Conservation (phyloP, 352 stramenopile genomes). For the Paralagenidium karlingii region DNA sequence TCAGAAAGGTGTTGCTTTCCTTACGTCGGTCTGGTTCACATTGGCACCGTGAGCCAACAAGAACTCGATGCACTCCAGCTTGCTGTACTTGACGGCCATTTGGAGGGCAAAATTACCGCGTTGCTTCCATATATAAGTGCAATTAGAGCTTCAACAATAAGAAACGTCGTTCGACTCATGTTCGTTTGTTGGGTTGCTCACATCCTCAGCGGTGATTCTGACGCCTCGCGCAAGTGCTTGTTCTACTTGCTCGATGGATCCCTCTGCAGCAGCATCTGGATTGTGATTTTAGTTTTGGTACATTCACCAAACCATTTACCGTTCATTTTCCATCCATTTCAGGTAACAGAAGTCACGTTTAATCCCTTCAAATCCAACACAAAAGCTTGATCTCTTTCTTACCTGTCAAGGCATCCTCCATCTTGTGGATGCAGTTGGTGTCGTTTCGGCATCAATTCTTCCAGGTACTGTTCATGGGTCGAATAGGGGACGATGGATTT, state of each 20-base stretch:
- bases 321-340: no score
- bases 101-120: slow-evolving; percentile 49
- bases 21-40: slow-evolving; percentile 50
- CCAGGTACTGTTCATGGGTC: no score
- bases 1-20: no score
- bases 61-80: slow-evolving; percentile 33
- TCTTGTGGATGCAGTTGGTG: no score
- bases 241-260: slow-evolving; percentile 17
- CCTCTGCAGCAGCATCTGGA: slow-evolving; percentile 27
- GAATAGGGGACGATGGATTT: no score
- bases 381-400: not conserved
- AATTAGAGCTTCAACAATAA: no score
- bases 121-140: slow-evolving; percentile 18
- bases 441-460: no score
- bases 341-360: no score
- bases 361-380: not conserved
- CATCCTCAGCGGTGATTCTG: slow-evolving; percentile 44
- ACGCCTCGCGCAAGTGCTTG: slow-evolving; percentile 28
- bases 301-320: not conserved
- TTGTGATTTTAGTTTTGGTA: not conserved
- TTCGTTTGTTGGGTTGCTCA: slow-evolving; percentile 9
- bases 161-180: no score
- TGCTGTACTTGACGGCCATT: slow-evolving; percentile 39
- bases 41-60: slow-evolving; percentile 32
- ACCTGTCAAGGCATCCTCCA: slow-evolving; percentile 57